Percentiles rank a stretch among this genome's conserved stretches.
Conservation (phyloP, 208 protist species). For the Porcisia deanei region DNA sequence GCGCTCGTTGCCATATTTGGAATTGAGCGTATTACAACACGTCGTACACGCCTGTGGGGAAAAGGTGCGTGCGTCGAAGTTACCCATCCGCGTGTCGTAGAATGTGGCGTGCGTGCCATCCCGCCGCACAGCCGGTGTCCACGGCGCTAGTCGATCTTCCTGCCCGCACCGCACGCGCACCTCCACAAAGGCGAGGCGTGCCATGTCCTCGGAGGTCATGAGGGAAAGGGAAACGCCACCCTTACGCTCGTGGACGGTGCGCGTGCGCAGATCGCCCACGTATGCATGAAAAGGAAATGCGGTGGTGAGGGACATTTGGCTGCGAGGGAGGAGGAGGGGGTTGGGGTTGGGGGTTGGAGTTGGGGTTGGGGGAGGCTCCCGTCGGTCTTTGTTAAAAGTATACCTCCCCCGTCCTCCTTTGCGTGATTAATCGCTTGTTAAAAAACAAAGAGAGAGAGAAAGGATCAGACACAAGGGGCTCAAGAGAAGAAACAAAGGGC, state of each 20-base stretch:
- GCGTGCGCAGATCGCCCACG: conserved; percentile 81
- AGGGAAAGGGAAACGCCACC: conserved; percentile 78
- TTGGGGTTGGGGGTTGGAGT: neutral
- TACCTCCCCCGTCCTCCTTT: neutral
- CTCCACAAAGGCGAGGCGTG: conserved; percentile 78
- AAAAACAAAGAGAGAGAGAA: neutral
- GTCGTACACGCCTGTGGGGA: conserved; percentile 82
- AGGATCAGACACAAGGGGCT: neutral
- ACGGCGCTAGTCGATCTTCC: conserved; percentile 50
- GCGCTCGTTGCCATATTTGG: conserved; percentile 82
- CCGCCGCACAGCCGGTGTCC: conserved; percentile 27
- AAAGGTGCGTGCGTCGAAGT: conserved; percentile 82
- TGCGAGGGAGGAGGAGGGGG: neutral
- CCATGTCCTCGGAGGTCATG: conserved; percentile 81
- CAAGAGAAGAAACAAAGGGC: too few species aligned
- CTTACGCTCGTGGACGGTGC: conserved; percentile 61
- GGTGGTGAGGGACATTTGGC: conserved; percentile 83
- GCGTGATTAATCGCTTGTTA: neutral
- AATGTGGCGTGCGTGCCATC: conserved; percentile 64
- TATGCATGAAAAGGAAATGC: conserved; percentile 86
- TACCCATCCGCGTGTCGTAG: conserved; percentile 91
- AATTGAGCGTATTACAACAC: conserved; percentile 58
- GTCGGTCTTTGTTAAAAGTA: neutral
- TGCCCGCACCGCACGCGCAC: conserved; percentile 71
- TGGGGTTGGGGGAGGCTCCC: neutral